These are phyloP conservation scores for Microcyclospora tardicrescens DNA, from an alignment of 2,329 filamentous ascomycete species.

Conservation along the genomic window DNA sequence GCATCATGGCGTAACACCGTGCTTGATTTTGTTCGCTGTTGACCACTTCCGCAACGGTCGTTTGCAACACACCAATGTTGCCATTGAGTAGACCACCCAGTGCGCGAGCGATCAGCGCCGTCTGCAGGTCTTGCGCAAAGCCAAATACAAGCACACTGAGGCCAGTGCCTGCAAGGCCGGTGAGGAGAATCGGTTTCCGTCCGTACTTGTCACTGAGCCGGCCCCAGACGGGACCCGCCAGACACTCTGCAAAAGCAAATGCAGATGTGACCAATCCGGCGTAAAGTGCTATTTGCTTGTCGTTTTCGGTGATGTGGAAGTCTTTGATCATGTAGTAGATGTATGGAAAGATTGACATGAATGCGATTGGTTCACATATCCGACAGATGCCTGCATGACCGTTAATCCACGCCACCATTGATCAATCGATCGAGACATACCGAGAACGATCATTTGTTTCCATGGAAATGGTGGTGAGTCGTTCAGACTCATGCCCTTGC, in stretches of 20 bases:
- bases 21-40: slow-evolving; percentile 89
- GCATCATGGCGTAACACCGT: slow-evolving; percentile 93
- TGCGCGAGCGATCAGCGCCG: slow-evolving; percentile 76
- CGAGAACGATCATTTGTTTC: slow-evolving; percentile 44
- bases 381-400: slow-evolving; percentile 49
- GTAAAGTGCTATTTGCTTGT: slow-evolving; percentile 75
- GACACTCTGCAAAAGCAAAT: slow-evolving; percentile 92
- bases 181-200: slow-evolving; percentile 81
- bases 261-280: slow-evolving; percentile 92
- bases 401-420: not conserved
- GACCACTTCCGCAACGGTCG: slow-evolving; percentile 85
- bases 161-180: slow-evolving; percentile 79
- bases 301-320: slow-evolving; percentile 69
- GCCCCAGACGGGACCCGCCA: slow-evolving; percentile 86
- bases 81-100: slow-evolving; percentile 87
- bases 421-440: slow-evolving; percentile 25
- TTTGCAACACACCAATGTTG: slow-evolving; percentile 91
- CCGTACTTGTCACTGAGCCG: slow-evolving; percentile 82
- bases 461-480: slow-evolving; percentile 38
- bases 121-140: slow-evolving; percentile 67
- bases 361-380: slow-evolving; percentile 96
- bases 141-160: slow-evolving; percentile 89
- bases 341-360: slow-evolving; percentile 99
- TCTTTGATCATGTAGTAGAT: slow-evolving; percentile 95
- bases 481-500: slow-evolving; percentile 6